Conservation (phyloP, 495 filamentous ascomycete species). For the Schizothecium vesticola region DNA sequence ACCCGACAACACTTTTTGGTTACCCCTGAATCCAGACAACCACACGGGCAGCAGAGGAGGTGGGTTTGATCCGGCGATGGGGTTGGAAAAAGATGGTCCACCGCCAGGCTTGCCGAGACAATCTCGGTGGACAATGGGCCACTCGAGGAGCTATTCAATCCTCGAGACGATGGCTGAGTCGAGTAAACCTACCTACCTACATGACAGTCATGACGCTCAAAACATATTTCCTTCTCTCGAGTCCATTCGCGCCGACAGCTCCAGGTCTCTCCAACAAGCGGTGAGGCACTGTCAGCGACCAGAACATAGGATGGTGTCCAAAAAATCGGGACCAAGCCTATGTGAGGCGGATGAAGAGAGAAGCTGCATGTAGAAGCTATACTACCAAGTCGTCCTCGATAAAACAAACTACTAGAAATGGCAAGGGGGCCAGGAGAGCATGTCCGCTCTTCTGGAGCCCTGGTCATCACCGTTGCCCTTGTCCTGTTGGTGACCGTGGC, state of each 20-base stretch:
- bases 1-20: not conserved
- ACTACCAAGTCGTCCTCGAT: not conserved
- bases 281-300: not conserved
- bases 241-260: not conserved
- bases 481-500: not conserved
- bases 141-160: not conserved
- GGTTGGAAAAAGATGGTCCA: too few species aligned
- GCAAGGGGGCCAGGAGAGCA: not conserved
- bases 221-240: not conserved
- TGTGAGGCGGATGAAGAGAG: not conserved
- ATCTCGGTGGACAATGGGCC: not conserved
- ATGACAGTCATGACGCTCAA: not conserved
- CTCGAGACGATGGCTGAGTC: not conserved
- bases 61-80: not conserved
- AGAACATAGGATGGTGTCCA: not conserved
- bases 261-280: not conserved
- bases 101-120: not conserved
- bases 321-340: not conserved
- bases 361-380: not conserved
- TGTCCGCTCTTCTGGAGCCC: not conserved
- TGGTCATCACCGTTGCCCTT: not conserved
- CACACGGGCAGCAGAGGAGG: not conserved
- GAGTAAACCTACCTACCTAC: not conserved
- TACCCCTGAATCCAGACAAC: not conserved
- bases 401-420: not conserved